Base-by-base conservation (phyloP, 805 yeast genomes). In the Cephaloascus albidus region DNA sequence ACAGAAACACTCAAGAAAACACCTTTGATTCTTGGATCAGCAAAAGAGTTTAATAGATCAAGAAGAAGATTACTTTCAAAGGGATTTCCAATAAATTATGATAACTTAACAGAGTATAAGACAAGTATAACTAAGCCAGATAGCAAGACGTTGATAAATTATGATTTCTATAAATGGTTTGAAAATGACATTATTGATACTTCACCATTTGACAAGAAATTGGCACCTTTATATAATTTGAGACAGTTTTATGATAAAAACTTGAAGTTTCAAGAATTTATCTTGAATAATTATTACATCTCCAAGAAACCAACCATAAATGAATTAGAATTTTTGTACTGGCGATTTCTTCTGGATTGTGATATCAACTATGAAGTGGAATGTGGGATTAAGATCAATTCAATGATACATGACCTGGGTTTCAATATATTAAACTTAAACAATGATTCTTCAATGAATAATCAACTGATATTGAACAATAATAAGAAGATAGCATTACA, bases 221-320 rank as follows among this genome's bases (percentile, higher is more conserved):
- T 60, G 35, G 69, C 81, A 0, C 70, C 82, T 0, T 47, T 72
- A 4, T 77, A 75, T 57, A 73, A 71, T 23, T 55, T 81, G 43
- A 62, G 71, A 28, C 81, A 79, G 47, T 79, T 74, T 49, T 70
- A 70, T 54, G 82, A 76, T 37, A 76, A 74, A 43, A 76, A 78
- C 41, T 52, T 63, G 41, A 61, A 60, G 50, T 62, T 70, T 56
- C 60, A 60, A 52, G 59, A 61, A 42, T 26, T 33, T 19, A 20
- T 26, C n/a, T 12, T 20, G 15, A 26, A 38, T 8, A 27, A 36
- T 10, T 16, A 19, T 23, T 15, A 27, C 16, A 28, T 27, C 33
- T 12, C n/a, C 17, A 27, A 36, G 18, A 31, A 36, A 36, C 18
- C 33, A 3, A 18, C 33, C 12, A 37, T 49, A 12, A 47, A 49